phyloP scores from a whole-genome alignment of 805 yeast species.

The Lipomyces kockii region DNA sequence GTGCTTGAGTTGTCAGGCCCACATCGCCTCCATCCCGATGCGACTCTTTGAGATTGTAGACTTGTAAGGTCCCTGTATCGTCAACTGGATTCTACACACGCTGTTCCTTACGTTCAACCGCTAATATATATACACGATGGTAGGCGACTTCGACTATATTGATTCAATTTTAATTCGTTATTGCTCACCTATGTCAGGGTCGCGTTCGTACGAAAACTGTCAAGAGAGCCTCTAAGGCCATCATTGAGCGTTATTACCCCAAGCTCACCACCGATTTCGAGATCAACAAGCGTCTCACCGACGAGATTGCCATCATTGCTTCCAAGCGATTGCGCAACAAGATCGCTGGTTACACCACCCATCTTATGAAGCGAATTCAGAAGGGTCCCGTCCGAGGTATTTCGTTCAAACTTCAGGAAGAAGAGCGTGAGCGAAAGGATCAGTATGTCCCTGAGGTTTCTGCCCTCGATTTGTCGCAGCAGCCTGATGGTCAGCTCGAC shows the following conservation, averaged over 20 bases:
- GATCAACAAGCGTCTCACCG: constrained; percentile 99
- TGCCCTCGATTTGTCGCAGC: constrained; percentile 91
- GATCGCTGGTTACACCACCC: constrained; percentile 99
- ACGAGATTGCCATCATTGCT: constrained; percentile 98
- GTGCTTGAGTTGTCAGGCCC: neutral
- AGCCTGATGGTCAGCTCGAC: constrained; percentile 94
- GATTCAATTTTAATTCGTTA: neutral
- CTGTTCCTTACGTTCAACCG: neutral
- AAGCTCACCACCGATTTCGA: constrained; percentile 99
- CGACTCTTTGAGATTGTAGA: neutral
- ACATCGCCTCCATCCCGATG: neutral
- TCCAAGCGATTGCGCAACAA: constrained; percentile 99
- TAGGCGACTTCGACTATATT: constrained; percentile 3
- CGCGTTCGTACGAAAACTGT: constrained; percentile 99
- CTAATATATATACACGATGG: constrained; percentile 20
- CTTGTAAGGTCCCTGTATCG: neutral
- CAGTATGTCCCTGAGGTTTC: constrained; percentile 99
- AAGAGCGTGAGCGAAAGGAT: constrained; percentile 99
- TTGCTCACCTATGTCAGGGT: constrained; percentile 64
- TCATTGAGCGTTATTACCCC: constrained; percentile 99
- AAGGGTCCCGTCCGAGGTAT: constrained; percentile 99
- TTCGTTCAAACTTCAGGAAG: constrained; percentile 99
- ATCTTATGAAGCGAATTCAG: constrained; percentile 99
- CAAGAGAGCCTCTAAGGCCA: constrained; percentile 99
- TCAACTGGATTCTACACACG: neutral